Percentiles rank a stretch among this genome's conserved stretches.
phyloP scores from a whole-genome alignment of 2,329 filamentous ascomycete genomes.

The Colletotrichum tofieldiae region DNA sequence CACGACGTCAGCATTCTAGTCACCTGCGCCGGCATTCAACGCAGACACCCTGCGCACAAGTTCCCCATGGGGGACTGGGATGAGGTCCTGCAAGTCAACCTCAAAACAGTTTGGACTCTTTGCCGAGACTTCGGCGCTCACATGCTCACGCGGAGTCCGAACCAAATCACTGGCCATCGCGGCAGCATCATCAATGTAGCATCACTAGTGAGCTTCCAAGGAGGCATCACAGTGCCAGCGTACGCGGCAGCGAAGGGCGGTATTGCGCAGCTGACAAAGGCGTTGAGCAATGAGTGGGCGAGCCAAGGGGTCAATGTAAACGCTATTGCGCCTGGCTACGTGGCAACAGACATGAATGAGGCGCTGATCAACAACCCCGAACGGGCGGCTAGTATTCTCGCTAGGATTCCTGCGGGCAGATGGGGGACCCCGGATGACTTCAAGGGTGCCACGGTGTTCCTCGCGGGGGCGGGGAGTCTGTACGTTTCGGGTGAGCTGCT shows the following conservation, averaged over 20 bases:
- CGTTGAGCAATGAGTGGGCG: slow-evolving; percentile 89
- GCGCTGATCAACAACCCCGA: slow-evolving; percentile 82
- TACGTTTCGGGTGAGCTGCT: slow-evolving; percentile 89
- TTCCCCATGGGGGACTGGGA: slow-evolving; percentile 78
- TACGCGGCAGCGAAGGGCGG: slow-evolving; percentile 91
- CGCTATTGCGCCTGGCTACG: slow-evolving; percentile 90
- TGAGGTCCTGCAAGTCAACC: slow-evolving; percentile 84
- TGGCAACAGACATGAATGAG: slow-evolving; percentile 94
- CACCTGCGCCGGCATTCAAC: slow-evolving; percentile 79
- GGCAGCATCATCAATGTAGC: slow-evolving; percentile 89
- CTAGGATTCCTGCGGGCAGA: slow-evolving; percentile 84
- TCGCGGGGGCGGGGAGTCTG: slow-evolving; percentile 80
- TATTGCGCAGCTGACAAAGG: slow-evolving; percentile 87
- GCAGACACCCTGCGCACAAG: slow-evolving; percentile 73
- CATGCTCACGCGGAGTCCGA: slow-evolving; percentile 75
- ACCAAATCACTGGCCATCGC: slow-evolving; percentile 64
- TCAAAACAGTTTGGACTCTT: slow-evolving; percentile 84
- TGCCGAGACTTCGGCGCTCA: slow-evolving; percentile 84
- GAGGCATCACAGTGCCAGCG: slow-evolving; percentile 88
- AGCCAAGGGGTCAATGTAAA: slow-evolving; percentile 86
- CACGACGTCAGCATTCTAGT: slow-evolving; percentile 70
- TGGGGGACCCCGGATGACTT: slow-evolving; percentile 92
- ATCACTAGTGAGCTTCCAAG: slow-evolving; percentile 86
- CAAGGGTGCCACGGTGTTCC: slow-evolving; percentile 84
- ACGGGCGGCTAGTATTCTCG: slow-evolving; percentile 80